Conservation (phyloP, 2,329 filamentous ascomycete species). For the Torrubiellomyces zombiae region DNA sequence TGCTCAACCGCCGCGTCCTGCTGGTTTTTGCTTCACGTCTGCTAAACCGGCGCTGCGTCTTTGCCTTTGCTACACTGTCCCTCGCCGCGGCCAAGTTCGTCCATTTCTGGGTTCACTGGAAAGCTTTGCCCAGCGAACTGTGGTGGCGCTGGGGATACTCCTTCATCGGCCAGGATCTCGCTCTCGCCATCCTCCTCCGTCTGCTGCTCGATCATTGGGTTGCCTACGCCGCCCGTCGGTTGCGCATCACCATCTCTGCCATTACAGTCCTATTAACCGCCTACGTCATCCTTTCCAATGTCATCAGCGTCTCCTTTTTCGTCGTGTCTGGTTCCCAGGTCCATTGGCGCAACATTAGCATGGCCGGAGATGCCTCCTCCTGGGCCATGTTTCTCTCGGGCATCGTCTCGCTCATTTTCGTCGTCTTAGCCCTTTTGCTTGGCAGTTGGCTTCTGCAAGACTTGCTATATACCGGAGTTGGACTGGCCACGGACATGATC, state of each 20-base stretch:
- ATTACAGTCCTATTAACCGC: conserved; percentile 7
- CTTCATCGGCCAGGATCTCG: conserved; percentile 16
- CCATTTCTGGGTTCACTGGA: conserved; percentile 14
- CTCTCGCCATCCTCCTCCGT: conserved; percentile 13
- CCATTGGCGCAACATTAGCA: conserved; percentile 16
- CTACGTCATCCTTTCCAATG: conserved; percentile 9
- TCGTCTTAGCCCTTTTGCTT: conserved; percentile 5
- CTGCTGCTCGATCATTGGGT: conserved; percentile 12
- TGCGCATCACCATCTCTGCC: conserved; percentile 5
- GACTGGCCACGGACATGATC: conserved; percentile 11
- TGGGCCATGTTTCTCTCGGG: conserved; percentile 15
- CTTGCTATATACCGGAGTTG: conserved; percentile 6
- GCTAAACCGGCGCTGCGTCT: conserved; percentile 13
- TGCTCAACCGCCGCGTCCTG: conserved; percentile 1
- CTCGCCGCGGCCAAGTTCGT: conserved; percentile 12
- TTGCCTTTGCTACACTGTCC: conserved; percentile 11
- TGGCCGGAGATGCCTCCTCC: conserved; percentile 14
- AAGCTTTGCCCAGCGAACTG: conserved; percentile 10
- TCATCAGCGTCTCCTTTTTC: conserved; percentile 11
- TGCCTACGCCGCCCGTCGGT: conserved; percentile 2
- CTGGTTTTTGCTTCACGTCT: conserved; percentile 5
- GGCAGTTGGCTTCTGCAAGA: conserved; percentile 12
- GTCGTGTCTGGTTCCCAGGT: conserved; percentile 16
- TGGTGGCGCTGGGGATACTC: conserved; percentile 15
- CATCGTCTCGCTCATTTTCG: conserved; percentile 10